These are phyloP conservation scores for Thermomyces lanuginosus DNA, from an alignment of 2,329 filamentous ascomycete species.

Conservation along the genomic window DNA sequence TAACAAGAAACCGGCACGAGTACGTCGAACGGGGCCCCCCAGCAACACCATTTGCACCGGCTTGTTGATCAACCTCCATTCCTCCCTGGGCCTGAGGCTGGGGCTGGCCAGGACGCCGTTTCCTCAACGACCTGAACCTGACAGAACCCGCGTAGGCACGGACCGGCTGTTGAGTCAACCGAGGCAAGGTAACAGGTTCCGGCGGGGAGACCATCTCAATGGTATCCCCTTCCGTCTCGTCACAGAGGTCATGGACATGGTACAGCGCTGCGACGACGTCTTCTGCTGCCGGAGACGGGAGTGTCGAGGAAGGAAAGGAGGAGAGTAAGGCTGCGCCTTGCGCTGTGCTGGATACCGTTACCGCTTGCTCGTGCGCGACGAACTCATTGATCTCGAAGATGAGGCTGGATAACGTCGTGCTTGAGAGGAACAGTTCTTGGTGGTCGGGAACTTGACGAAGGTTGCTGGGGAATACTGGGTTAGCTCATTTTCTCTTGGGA, in stretches of 20 bases:
- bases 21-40: slow-evolving; percentile 28
- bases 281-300: slow-evolving; percentile 50
- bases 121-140: slow-evolving; percentile 10
- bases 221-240: slow-evolving; percentile 44
- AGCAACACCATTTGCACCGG: slow-evolving; percentile 9
- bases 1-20: slow-evolving; percentile 58
- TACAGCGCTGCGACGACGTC: slow-evolving; percentile 49
- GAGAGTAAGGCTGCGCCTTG: no score
- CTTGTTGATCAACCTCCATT: slow-evolving; percentile 1
- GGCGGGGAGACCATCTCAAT: slow-evolving; percentile 53
- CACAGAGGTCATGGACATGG: slow-evolving; percentile 54
- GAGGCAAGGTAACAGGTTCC: slow-evolving; percentile 39
- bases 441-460: slow-evolving; percentile 36
- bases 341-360: slow-evolving; percentile 8
- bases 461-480: no score
- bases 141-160: slow-evolving; percentile 16
- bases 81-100: background rate
- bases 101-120: slow-evolving; percentile 6
- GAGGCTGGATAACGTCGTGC: slow-evolving; percentile 66
- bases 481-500: no score
- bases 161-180: slow-evolving; percentile 20
- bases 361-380: slow-evolving; percentile 32
- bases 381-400: slow-evolving; percentile 84
- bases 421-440: slow-evolving; percentile 84
- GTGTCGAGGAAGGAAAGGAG: no score